Base-by-base conservation (phyloP, 192 early-diverging fungal species). In the Coemansia sp. region DNA sequence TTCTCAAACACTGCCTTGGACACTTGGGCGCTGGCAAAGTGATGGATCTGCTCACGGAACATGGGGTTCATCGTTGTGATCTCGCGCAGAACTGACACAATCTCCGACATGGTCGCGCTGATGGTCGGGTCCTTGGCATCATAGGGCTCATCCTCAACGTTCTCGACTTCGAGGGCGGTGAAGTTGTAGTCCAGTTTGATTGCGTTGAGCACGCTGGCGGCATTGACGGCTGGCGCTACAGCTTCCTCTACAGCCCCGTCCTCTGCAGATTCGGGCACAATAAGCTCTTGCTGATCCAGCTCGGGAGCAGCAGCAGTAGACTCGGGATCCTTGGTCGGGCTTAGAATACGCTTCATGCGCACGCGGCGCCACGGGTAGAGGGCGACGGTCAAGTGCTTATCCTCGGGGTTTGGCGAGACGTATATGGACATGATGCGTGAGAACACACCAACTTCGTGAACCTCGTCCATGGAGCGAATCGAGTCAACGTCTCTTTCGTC, bases 31-130 rank as follows among this genome's bases (percentile, higher is more conserved):
- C 96, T 95, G 44, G 91, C 92, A 74, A 99, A 95, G 66, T 91
- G 93, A 58, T 95, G 90, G 67, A 99, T 99, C 81, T 99, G 97
- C 80, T 99, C 97, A 29, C 97, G 87, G 78, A 99, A 91, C 39
- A 99, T 86, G 9, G 94, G 93, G 69, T 98, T 99, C 68, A 95
- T 70, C 8, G 88, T 83, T 6, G 93, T 93, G 60, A 99, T 97
- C 72, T 99, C 97, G 72, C 95, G 95, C 66, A 99, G 90, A 9
- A 95, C 94, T 2, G 93, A 90, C 8, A 99, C 89, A 57, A 97
- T 95, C 75, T 99, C 97, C 0, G 90, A 90, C 24, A 93, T 95
- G 27, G 91, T 89, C 21, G 97, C 97, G 27, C 93, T 91, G 32
- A 99, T 84, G 8, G 93, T 80, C 43, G 88, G 85, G 65, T 91